These are phyloP conservation scores for Xylariaceae sp. DNA, from an alignment of 2,329 filamentous ascomycete species.

Conservation along the genomic window DNA sequence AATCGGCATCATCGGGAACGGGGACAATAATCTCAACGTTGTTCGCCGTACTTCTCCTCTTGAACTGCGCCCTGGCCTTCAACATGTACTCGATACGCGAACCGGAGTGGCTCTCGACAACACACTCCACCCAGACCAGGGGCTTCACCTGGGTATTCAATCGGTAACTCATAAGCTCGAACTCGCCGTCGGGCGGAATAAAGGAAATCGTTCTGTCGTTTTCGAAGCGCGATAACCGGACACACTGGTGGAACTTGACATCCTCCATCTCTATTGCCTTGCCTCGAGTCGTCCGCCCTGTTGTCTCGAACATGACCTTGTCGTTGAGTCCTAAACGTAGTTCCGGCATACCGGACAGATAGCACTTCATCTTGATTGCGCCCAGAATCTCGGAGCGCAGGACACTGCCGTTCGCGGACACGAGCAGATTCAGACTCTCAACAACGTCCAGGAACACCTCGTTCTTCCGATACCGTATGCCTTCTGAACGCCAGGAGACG, in stretches of 20 bases:
- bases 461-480: conserved; percentile 97
- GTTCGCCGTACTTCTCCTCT: conserved; percentile 93
- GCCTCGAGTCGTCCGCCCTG: conserved; percentile 83
- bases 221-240: conserved; percentile 90
- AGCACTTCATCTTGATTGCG: conserved; percentile 99
- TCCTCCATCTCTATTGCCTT: conserved; percentile 99
- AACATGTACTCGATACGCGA: conserved; percentile 98
- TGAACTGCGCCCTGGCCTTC: conserved; percentile 97
- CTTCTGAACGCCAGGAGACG: conserved; percentile 95
- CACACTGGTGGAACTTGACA: conserved; percentile 98
- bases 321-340: conserved; percentile 91
- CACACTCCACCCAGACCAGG: conserved; percentile 96
- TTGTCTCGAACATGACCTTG: conserved; percentile 99
- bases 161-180: conserved; percentile 98
- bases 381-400: conserved; percentile 93
- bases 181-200: conserved; percentile 96
- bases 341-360: conserved; percentile 96
- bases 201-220: conserved; percentile 99
- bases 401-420: conserved; percentile 91
- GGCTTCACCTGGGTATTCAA: conserved; percentile 98
- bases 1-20: conserved; percentile 94
- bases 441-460: conserved; percentile 98
- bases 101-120: conserved; percentile 92
- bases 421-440: conserved; percentile 91
- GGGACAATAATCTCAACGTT: conserved; percentile 98